These are phyloP conservation scores for Peribolospora kevripleyi DNA, from an alignment of 768 basidiomycete species.

Conservation along the genomic window DNA sequence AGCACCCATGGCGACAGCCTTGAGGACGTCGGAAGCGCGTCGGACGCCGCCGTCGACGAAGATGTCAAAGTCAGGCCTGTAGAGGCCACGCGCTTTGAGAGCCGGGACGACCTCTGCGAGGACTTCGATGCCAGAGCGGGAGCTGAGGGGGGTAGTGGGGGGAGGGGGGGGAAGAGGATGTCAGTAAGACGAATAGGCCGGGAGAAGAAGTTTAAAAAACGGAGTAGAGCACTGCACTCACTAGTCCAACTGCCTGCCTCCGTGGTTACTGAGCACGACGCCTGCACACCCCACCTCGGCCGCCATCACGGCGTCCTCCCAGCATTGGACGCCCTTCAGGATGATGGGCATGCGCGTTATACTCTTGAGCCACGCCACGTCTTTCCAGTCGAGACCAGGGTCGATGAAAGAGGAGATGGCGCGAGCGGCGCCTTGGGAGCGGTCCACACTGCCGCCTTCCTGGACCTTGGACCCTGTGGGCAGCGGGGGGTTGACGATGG, in stretches of 20 bases:
- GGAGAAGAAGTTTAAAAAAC: background rate
- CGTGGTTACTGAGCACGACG: slow-evolving; percentile 68
- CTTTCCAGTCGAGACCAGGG: slow-evolving; percentile 63
- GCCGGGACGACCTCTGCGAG: slow-evolving; percentile 59
- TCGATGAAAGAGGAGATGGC: slow-evolving; percentile 96
- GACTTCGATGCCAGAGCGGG: slow-evolving; percentile 73
- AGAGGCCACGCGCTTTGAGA: slow-evolving; percentile 39
- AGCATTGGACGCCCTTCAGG: slow-evolving; percentile 67
- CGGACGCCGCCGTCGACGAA: slow-evolving; percentile 68
- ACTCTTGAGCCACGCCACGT: slow-evolving; percentile 47
- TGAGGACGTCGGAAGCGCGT: slow-evolving; percentile 67
- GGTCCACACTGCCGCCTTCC: slow-evolving; percentile 33
- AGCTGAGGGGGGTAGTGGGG: slow-evolving; percentile 8
- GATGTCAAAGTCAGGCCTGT: slow-evolving; percentile 47
- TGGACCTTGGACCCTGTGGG: slow-evolving; percentile 27
- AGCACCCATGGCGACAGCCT: slow-evolving; percentile 71
- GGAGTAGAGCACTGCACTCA: too few species aligned
- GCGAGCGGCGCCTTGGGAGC: slow-evolving; percentile 73
- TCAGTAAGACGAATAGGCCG: background rate
- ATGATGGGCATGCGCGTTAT: slow-evolving; percentile 73
- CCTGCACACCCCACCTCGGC: slow-evolving; percentile 51
- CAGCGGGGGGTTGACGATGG: too few species aligned
- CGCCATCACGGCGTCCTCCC: slow-evolving; percentile 71
- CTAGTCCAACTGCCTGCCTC: slow-evolving; percentile 30
- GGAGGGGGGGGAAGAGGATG: slow-evolving; percentile 14